Percentiles rank a stretch among this genome's conserved stretches.
Conservation (phyloP, 2,329 filamentous ascomycete species). For the Monilinia laxa region DNA sequence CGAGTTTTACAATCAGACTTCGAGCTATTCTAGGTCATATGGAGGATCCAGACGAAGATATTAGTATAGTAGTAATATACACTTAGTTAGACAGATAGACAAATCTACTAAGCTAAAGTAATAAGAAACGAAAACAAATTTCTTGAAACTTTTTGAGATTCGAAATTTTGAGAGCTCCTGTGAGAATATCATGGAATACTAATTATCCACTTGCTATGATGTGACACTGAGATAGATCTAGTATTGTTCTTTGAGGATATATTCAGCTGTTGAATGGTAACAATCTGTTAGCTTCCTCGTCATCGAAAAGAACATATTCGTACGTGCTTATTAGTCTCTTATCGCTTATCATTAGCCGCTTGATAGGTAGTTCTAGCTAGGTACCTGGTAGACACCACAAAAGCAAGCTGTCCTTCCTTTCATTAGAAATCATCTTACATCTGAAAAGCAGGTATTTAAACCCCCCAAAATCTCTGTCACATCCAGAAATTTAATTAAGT, state of each 20-base stretch:
- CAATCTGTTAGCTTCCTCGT: no score
- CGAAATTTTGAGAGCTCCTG: background rate
- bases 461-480: background rate
- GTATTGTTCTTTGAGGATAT: background rate
- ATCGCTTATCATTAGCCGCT: slow-evolving; percentile 19
- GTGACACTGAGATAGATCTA: background rate
- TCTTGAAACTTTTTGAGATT: background rate
- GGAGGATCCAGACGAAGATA: slow-evolving; percentile 8
- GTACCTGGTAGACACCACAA: background rate
- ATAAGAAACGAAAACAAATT: background rate
- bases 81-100: background rate
- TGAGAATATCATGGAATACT: background rate
- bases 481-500: background rate
- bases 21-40: background rate
- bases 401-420: slow-evolving; percentile 21
- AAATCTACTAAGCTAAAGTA: background rate
- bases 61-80: slow-evolving; percentile 7
- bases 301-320: no score
- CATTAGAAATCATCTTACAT: slow-evolving; percentile 18
- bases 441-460: slow-evolving; percentile 19
- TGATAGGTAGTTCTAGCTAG: background rate
- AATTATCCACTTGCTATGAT: background rate
- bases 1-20: slow-evolving; percentile 43
- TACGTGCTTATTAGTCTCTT: background rate
- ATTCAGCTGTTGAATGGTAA: no score